A percentile compares a stretch with the other conserved stretches of the same genome.
Evolutionary conservation across 306 rosid genomes (phyloP).

Genomic region (Ziziphus jujuba): DNA sequence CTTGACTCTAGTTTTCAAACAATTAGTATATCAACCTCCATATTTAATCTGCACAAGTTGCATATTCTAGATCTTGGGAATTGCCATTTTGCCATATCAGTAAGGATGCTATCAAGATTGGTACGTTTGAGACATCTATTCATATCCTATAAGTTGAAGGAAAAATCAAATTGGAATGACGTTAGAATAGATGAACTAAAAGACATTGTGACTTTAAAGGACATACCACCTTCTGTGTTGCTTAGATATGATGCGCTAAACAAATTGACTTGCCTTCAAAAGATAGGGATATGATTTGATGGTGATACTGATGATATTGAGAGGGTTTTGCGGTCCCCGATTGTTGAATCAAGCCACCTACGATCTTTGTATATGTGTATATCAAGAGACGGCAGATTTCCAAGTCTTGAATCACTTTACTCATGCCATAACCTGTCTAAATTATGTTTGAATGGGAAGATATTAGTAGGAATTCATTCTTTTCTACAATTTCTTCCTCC

Average conservation of each 20-base stretch:
- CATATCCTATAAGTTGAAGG: background rate
- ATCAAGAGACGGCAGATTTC: constrained; percentile 22
- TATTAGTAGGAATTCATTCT: background rate
- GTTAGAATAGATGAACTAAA: background rate
- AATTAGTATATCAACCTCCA: constrained; percentile 27
- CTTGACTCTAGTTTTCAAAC: constrained; percentile 23
- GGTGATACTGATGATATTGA: background rate
- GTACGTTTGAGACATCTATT: background rate
- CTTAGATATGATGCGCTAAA: background rate
- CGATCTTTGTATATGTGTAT: constrained; percentile 38
- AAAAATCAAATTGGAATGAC: background rate
- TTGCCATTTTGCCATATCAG: background rate
- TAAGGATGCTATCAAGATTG: background rate
- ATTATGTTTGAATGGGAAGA: constrained; percentile 35
- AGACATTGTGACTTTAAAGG: background rate
- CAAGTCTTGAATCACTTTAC: background rate
- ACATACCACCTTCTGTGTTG: background rate
- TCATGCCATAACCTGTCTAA: constrained; percentile 28
- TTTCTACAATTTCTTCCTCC: constrained; percentile 9
- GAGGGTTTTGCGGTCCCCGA: constrained; percentile 28
- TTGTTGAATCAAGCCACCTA: constrained; percentile 25
- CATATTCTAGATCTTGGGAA: constrained; percentile 31
- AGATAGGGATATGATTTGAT: background rate
- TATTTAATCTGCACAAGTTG: constrained; percentile 43
- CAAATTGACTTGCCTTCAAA: background rate